phyloP scores from a whole-genome alignment of 2,329 filamentous ascomycete genomes.

The Ascochyta koolunga region DNA sequence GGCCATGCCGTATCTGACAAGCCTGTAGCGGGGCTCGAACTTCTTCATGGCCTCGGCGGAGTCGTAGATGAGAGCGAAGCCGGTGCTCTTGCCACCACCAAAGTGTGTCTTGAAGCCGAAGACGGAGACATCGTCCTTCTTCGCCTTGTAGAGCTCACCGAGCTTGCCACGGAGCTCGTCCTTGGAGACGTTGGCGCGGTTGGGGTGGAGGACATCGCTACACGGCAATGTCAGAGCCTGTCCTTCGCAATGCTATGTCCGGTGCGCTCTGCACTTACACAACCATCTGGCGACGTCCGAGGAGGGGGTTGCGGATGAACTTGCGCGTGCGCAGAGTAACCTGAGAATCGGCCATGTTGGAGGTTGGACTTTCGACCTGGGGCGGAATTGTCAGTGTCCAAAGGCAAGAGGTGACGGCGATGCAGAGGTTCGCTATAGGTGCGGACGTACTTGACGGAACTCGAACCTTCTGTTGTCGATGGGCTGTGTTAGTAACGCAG shows the following conservation, averaged over 20 bases:
- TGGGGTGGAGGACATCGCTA: conserved; percentile 99
- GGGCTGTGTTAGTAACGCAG: conserved; percentile 32
- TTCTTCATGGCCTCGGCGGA: conserved; percentile 98
- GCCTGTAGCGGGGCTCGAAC: conserved; percentile 98
- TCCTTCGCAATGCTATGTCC: conserved; percentile 22
- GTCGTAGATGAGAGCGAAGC: conserved; percentile 99
- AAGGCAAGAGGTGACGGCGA: conserved; percentile 7
- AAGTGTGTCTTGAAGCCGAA: conserved; percentile 99
- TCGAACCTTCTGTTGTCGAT: conserved; percentile 43
- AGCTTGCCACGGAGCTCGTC: conserved; percentile 97
- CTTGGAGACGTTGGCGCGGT: conserved; percentile 98
- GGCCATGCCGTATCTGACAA: conserved; percentile 90
- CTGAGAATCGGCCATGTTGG: conserved; percentile 81
- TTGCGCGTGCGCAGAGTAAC: conserved; percentile 85
- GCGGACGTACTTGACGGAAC: conserved; percentile 40
- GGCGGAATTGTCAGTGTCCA: conserved; percentile 24
- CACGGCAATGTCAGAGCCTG: conserved; percentile 40
- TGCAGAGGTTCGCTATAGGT: conserved; percentile 11
- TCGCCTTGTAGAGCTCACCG: conserved; percentile 94
- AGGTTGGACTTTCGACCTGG: conserved; percentile 42
- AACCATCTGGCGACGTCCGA: conserved; percentile 99
- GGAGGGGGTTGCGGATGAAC: conserved; percentile 99
- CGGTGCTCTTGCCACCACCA: conserved; percentile 99
- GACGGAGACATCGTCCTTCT: conserved; percentile 96
- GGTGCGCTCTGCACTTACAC: conserved; percentile 67